These are phyloP conservation scores for Modicella reniformis DNA, from an alignment of 371 early-diverging fungal species.

Conservation along the genomic window DNA sequence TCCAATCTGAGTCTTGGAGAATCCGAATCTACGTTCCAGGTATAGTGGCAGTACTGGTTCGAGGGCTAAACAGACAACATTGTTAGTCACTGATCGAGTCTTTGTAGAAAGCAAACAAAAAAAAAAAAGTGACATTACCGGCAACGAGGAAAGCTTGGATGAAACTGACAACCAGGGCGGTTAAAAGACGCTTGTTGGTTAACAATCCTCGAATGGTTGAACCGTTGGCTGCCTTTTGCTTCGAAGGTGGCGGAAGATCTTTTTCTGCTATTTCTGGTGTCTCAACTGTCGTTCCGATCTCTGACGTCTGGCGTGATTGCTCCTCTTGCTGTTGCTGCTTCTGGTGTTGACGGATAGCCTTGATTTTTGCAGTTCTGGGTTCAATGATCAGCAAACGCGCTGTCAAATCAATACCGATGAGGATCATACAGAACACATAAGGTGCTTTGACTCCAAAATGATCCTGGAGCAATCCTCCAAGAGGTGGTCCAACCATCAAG, in stretches of 20 bases:
- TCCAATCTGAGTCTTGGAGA: slow-evolving; percentile 63
- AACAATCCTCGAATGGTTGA: slow-evolving; percentile 21
- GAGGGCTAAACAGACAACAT: slow-evolving; percentile 10
- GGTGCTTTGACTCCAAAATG: slow-evolving; percentile 72
- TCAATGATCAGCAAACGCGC: slow-evolving; percentile 67
- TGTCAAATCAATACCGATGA: slow-evolving; percentile 68
- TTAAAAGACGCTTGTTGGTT: slow-evolving; percentile 32
- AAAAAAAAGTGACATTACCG: slow-evolving; percentile 16
- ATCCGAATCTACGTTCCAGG: slow-evolving; percentile 58
- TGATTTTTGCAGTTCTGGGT: slow-evolving; percentile 48
- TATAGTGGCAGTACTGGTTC: slow-evolving; percentile 66
- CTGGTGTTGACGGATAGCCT: slow-evolving; percentile 26
- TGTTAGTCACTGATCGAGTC: too few species aligned
- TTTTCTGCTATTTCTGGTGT: background rate
- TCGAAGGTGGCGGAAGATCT: background rate
- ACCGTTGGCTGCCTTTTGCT: slow-evolving; percentile 5
- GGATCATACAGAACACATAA: slow-evolving; percentile 74
- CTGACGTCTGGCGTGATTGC: background rate
- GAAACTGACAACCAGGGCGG: slow-evolving; percentile 39
- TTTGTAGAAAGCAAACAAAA: background rate
- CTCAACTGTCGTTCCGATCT: background rate
- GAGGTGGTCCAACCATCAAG: slow-evolving; percentile 46
- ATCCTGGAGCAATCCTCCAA: slow-evolving; percentile 62
- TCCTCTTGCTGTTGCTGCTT: slow-evolving; percentile 21
- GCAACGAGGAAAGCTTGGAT: slow-evolving; percentile 38